These are phyloP conservation scores for Neoconidiobolus thromboides DNA, from an alignment of 371 early-diverging fungal species.

Conservation along the genomic window DNA sequence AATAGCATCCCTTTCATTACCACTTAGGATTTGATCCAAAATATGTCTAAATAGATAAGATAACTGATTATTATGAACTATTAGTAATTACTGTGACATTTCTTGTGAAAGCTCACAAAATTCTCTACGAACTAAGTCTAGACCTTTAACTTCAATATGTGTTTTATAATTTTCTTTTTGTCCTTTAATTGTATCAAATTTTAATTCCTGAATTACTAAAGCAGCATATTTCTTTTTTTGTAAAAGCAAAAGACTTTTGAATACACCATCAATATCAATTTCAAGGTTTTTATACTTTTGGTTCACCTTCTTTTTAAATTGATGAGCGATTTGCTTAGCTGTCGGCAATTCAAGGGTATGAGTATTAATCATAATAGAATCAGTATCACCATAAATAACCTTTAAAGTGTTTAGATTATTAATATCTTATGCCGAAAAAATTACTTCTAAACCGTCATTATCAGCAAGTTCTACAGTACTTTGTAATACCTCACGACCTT, in stretches of 20 bases:
- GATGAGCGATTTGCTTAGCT: slow-evolving; percentile 62
- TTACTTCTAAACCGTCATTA: slow-evolving; percentile 48
- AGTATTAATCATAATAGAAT: slow-evolving; percentile 99
- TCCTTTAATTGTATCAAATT: slow-evolving; percentile 10
- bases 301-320: slow-evolving; percentile 77
- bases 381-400: slow-evolving; percentile 99
- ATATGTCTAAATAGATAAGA: slow-evolving; percentile 15
- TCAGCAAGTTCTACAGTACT: slow-evolving; percentile 82
- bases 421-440: not conserved
- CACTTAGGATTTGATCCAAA: slow-evolving; percentile 54
- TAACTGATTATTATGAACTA: too few species aligned
- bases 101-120: slow-evolving; percentile 92
- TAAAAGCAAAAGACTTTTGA: slow-evolving; percentile 82
- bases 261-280: slow-evolving; percentile 96
- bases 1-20: slow-evolving; percentile 46
- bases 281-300: slow-evolving; percentile 81
- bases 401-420: slow-evolving; percentile 6
- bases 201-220: slow-evolving; percentile 33
- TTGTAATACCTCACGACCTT: slow-evolving; percentile 96
- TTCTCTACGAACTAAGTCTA: slow-evolving; percentile 96
- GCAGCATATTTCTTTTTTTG: slow-evolving; percentile 99
- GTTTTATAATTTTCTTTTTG: slow-evolving; percentile 12
- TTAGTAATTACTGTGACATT: slow-evolving; percentile 30
- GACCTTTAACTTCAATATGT: slow-evolving; percentile 85
- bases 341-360: slow-evolving; percentile 49